Base-by-base conservation (phyloP, 179 eudicot species). In the Patellifolia procumbens region DNA sequence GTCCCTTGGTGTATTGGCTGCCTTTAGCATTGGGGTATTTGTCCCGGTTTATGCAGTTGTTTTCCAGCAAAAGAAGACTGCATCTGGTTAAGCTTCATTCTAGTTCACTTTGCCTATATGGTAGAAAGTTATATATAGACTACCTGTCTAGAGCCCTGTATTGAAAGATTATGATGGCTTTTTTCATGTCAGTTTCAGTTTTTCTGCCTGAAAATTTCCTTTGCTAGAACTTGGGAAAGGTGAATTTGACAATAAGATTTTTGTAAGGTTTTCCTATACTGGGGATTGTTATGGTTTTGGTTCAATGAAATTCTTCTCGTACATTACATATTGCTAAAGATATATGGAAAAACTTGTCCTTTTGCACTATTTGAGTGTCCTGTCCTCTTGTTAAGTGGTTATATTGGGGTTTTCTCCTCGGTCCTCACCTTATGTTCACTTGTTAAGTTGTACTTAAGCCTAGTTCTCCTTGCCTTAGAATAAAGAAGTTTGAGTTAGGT, bases 41-140 rank as follows among this genome's bases (percentile, higher is more conserved):
- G 98, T 96, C 42, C 99, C 98, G 7, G 43, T 96, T 43, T 91
- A 70, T 56, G 98, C 99, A 1, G 99, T 96, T 63, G 24, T 87
- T 63, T 96, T 93, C 90, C 98, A 93, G 92, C 96, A 96, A 73
- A 93, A 79, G 88, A 91, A 96, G 87, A 89, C 96, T 15, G 87
- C 90, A 49, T 96, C 99, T 66, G 91, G 69, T 58, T 90, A 76
- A 82, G n/a, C 20, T 66, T 75, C 68, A 61, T 43, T 73, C 7
- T 67, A 63, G 20, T 56, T 34, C 32, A n/a, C 48, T 32, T 69
- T 77, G 60, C 71, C 72, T 46, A 52, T 42, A 43, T 63, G 72
- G 73, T 66, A 48, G 42, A 58, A 46, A 53, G 67, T 37, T 64
- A 62, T 56, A 62, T 56, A 39, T 59, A 26, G 74, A 46, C 66